Evolutionary conservation across 2,329 filamentous ascomycete species (phyloP), one percentile per base, ranked within the genome.

Genomic region (Aureobasidium musti): DNA sequence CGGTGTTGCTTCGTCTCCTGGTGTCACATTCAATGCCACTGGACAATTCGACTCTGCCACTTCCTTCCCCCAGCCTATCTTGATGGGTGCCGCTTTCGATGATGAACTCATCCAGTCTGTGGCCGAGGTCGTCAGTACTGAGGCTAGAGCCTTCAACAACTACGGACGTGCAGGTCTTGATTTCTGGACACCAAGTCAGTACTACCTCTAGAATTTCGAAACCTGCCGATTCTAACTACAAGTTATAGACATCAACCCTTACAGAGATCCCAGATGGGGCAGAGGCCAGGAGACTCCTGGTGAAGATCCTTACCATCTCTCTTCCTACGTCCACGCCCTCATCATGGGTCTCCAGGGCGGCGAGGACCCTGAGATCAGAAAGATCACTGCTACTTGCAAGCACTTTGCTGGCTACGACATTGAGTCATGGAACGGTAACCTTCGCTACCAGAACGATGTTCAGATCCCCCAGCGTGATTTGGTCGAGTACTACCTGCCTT

Each of bases 131-230:
- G 81, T 87, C 37, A 79, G 78, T 5, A 89, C 83, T 0, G 87
- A 91, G 72, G 86, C 85, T 0, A 80, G 88, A 45, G 87, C 88
- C 0, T 90, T 89, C 73, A 86, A 80, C 71, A 90, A 90, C 70
- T 81, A 74, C 8, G 84, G 83, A 3, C 78, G 81, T 14, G 82
- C 82, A 2, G 84, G 84, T 0, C 73, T 86, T 17, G 82, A 88
- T 72, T 87, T 81, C 72, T 89, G 86, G 83, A 87, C 88, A 21
- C 50, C 50, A 13, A 52, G 45, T 49, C 17, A 13, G 45, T 3
- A 5, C 14, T 28, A 5, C 1, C 2, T 28, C 3, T 19, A 1
- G 1, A n/a, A n/a, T n/a, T n/a, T 17, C 11, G 3, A 7, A 8
- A 14, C 28, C 4, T 28, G 8, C 4, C 11, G 7, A 3, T 30